Evolutionary conservation across 2,329 filamentous ascomycete species (phyloP).

Genomic region (Beauveria varroae): DNA sequence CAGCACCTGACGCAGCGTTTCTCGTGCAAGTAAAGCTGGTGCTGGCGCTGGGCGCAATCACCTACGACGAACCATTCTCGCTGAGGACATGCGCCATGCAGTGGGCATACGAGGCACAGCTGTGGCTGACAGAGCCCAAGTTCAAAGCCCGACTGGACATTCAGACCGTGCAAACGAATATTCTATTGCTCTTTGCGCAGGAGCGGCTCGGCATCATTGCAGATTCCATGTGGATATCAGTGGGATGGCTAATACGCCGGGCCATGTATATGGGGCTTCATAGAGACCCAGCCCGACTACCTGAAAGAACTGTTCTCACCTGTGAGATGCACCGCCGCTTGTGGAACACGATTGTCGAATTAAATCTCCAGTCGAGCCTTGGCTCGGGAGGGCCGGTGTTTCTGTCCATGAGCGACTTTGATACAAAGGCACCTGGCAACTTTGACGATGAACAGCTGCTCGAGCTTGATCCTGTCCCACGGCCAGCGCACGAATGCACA

Average conservation of each 20-base stretch:
- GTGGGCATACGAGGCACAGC: constrained; percentile 52
- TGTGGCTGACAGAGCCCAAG: constrained; percentile 45
- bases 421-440: constrained; percentile 41
- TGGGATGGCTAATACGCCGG: constrained; percentile 35
- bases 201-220: constrained; percentile 30
- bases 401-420: constrained; percentile 36
- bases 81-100: constrained; percentile 40
- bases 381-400: constrained; percentile 38
- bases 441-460: constrained; percentile 42
- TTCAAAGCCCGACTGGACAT: constrained; percentile 45
- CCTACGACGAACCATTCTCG: constrained; percentile 42
- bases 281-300: constrained; percentile 35
- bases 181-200: constrained; percentile 37
- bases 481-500: constrained; percentile 29
- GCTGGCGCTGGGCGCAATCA: constrained; percentile 46
- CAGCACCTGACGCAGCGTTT: constrained; percentile 33
- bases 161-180: constrained; percentile 40
- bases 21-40: constrained; percentile 51
- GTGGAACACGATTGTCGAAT: constrained; percentile 46
- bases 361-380: constrained; percentile 37
- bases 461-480: constrained; percentile 22
- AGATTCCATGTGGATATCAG: constrained; percentile 41
- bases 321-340: constrained; percentile 42
- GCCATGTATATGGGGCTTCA: constrained; percentile 46
- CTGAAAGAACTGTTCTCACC: constrained; percentile 26